Evolutionary conservation across 225 moss, liverwort and hornwort genomes (phyloP), one percentile per base, ranked within the genome.

Genomic region (Straminergon stramineum): DNA sequence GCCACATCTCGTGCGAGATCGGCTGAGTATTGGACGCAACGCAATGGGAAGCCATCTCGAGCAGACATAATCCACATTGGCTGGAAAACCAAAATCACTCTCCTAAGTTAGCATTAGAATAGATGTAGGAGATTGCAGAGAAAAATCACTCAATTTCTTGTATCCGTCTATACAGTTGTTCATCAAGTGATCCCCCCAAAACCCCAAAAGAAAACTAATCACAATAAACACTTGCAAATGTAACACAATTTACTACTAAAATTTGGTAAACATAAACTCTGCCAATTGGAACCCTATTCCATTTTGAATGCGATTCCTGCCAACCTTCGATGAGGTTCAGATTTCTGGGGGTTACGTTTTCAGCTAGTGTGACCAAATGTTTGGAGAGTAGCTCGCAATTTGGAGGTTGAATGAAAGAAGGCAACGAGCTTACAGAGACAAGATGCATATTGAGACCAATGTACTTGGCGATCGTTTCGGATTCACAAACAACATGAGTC

Each of bases 401-500:
- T 66, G 45, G 43, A 28, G 37, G 35, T 45, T n/a, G 55, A 51
- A 70, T 12, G 28, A 37, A 79, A 22, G 41, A 52, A 51, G 55
- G 37, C 71, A 41, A 79, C 37, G 86, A 58, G 85, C 94, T 92
- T 92, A 93, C 94, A 86, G 94, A 95, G 78, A 94, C 95, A n/a
- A 95, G 91, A 91, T 94, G 93, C 27, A 94, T 86, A 91, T 94
- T 93, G 81, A 91, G 93, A 53, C 95, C 95, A 86, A 95, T 93
- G 80, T 95, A 95, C 90, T 93, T 93, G 73, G 92, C 81, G 52
- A 94, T 79, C 22, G 94, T 89, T 64, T 89, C 92, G 7, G 87
- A 87, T 88, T 95, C 94, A 85, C 95, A 95, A 34, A 95, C 95
- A 58, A 95, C 94, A 87, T 95, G 94, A 41, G 95, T 95, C 56